A percentile compares a stretch with the other conserved stretches of the same genome.
phyloP scores from a whole-genome alignment of 129 eudicot species.

The Arctium minus region DNA sequence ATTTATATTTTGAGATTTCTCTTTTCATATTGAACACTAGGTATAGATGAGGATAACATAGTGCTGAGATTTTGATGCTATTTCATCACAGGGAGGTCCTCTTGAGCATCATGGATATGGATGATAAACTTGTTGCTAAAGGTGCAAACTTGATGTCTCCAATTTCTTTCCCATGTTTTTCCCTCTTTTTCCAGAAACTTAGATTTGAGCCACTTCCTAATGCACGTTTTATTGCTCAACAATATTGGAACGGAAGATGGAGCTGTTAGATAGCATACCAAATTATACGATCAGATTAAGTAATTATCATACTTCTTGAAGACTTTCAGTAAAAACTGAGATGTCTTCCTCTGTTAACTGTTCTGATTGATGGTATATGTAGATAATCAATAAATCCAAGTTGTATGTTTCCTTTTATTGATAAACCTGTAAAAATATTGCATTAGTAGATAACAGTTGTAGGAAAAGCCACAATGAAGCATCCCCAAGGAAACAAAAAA shows the following conservation, averaged over 20 bases:
- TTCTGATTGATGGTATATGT: background rate
- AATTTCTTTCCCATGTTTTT: slow-evolving; percentile 5
- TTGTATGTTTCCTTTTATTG: background rate
- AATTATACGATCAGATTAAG: background rate
- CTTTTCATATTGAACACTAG: background rate
- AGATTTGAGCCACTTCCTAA: background rate
- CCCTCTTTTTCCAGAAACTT: background rate
- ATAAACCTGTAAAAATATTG: too few species aligned
- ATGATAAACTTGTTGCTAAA: slow-evolving; percentile 34
- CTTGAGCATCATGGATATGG: slow-evolving; percentile 43
- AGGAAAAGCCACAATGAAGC: too few species aligned
- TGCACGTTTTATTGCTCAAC: background rate
- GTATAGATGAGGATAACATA: background rate
- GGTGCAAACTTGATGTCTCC: slow-evolving; percentile 27
- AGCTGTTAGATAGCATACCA: slow-evolving; percentile 6
- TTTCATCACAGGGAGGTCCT: slow-evolving; percentile 32
- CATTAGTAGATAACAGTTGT: too few species aligned
- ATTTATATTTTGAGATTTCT: background rate
- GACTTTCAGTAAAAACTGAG: background rate
- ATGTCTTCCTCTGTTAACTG: slow-evolving; percentile 1
- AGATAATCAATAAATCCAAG: background rate
- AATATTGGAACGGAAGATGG: background rate
- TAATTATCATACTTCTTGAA: background rate
- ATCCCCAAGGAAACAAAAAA: too few species aligned
- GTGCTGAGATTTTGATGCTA: slow-evolving; percentile 22